Base-by-base conservation (phyloP, 2,329 filamentous ascomycete species). In the Cadophora gregata region DNA sequence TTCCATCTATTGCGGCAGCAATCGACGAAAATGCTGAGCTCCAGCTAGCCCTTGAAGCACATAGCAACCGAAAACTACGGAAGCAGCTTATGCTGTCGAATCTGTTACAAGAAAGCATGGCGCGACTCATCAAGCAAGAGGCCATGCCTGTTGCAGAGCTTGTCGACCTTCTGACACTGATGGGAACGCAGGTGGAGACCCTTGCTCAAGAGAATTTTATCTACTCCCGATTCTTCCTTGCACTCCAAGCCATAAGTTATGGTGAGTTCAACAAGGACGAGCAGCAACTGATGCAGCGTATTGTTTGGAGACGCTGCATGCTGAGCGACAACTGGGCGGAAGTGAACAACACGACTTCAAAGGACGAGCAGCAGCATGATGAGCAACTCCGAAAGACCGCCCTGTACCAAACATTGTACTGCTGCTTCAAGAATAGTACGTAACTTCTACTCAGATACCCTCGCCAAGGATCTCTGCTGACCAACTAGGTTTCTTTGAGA, bases 281-380 rank as follows among this genome's bases (percentile, higher is more conserved):
- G 55, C 84, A 85, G 69, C 84, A 89, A 29, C 80, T 83, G 36
- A 76, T 85, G 42, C 80, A 86, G 60, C 83, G 81, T 67, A 78
- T 88, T n/a, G 92, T 98, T 69, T 99, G 96, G 96, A 90, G 96
- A 75, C 88, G 96, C 63, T 90, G 93, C 68, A 91, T 91, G 74
- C 85, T 95, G 71, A 88, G 89, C 59, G 94, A 97, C 77, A 88
- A 97, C 76, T 99, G 96, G 96, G 82, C 85, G 29, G 83, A 82
- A 66, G 86, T 96, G 75, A 95, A 96, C 75, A 88, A 92, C 71
- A 95, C 91, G 0, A 87, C 90, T 58, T 83, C 90, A 67, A 90
- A 92, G 76, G 87, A 88, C 65, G 93, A 97, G 74, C 80, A 82
- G 3, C 85, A 91, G 69, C 86, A 93, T 31, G 82, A 88, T 62